Conservation (phyloP, 225 moss, liverwort and hornwort species). For the Physcomitrellopsis africana region DNA sequence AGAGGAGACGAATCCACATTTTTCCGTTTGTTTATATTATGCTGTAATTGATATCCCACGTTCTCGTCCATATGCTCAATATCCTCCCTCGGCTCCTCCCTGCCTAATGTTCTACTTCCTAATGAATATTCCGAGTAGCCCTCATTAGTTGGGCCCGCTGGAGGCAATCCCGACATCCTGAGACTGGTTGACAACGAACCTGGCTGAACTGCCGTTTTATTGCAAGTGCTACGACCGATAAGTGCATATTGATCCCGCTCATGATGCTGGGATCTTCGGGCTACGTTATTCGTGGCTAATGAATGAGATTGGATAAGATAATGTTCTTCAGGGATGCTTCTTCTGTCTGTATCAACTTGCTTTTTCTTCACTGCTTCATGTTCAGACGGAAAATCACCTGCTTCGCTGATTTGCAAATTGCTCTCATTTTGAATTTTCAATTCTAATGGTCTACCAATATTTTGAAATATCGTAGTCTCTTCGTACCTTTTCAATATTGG, state of each 20-base stretch:
- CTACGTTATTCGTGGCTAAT: slow-evolving; percentile 7
- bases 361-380: slow-evolving; percentile 19
- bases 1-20: slow-evolving; percentile 33
- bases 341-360: slow-evolving; percentile 23
- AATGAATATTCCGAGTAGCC: slow-evolving; percentile 8
- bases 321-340: slow-evolving; percentile 25
- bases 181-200: slow-evolving; percentile 5
- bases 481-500: not conserved
- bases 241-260: slow-evolving; percentile 17
- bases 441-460: not conserved
- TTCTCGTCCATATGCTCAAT: slow-evolving; percentile 8
- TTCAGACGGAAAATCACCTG: slow-evolving; percentile 15
- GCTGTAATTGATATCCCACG: slow-evolving; percentile 4
- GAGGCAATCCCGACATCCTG: slow-evolving; percentile 19
- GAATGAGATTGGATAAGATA: slow-evolving; percentile 16
- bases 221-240: slow-evolving; percentile 21
- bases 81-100: slow-evolving; percentile 6
- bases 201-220: slow-evolving; percentile 2
- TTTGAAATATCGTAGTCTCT: not conserved
- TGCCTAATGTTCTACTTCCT: slow-evolving; percentile 1
- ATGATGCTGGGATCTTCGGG: slow-evolving; percentile 20
- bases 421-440: slow-evolving; percentile 7
- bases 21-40: slow-evolving; percentile 19
- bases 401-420: slow-evolving; percentile 12
- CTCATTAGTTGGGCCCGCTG: not conserved